Evolutionary conservation across 129 eudicot species (phyloP).

Genomic region (Arctium lappa): DNA sequence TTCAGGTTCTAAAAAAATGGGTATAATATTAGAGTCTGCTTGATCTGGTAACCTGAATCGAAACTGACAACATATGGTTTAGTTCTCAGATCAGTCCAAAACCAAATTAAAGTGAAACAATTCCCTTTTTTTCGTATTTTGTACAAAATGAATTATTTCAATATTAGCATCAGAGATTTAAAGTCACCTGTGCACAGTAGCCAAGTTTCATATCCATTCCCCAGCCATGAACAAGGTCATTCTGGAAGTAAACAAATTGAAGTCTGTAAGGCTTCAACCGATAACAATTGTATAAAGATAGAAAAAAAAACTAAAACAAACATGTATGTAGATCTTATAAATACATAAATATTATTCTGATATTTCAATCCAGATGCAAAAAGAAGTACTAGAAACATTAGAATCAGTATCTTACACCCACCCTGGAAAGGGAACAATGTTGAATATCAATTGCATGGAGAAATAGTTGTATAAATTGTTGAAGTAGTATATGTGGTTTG

Average conservation of each 20-base stretch:
- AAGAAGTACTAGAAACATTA: neutral
- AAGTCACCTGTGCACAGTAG: slow-evolving; percentile 86
- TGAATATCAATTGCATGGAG: neutral
- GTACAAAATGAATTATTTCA: neutral
- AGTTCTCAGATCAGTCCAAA: no score
- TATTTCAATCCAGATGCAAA: neutral
- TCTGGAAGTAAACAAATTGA: slow-evolving; percentile 42
- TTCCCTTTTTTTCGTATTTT: no score
- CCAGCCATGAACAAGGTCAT: slow-evolving; percentile 96
- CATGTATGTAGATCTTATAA: neutral
- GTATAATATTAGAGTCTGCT: neutral
- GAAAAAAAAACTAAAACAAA: neutral
- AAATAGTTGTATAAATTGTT: no score
- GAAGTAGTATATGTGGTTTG: no score
- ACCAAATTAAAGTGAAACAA: no score
- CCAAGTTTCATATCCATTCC: slow-evolving; percentile 96
- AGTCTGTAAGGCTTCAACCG: neutral
- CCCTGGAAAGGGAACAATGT: neutral
- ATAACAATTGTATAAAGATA: neutral
- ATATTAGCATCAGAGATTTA: neutral
- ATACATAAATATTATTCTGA: neutral
- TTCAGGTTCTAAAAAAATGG: no score
- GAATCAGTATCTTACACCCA: no score
- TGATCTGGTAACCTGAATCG: neutral
- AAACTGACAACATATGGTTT: neutral